phyloP scores from a whole-genome alignment of 352 stramenopile species.

The Pythium vanterpoolii region DNA sequence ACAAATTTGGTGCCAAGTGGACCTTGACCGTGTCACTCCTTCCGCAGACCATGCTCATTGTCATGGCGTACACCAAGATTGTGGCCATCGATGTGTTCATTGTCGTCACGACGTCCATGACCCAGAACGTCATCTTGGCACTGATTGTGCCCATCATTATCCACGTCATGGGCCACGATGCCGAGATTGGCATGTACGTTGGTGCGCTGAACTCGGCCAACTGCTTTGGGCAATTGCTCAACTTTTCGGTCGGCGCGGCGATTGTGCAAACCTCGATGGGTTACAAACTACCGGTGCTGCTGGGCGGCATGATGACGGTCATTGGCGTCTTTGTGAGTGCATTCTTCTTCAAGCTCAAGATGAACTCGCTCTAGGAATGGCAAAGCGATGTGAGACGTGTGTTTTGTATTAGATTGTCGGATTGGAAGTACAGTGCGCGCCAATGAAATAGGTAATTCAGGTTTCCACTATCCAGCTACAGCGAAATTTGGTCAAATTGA shows the following conservation, averaged over 20 bases:
- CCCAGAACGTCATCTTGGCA: slow-evolving; percentile 46
- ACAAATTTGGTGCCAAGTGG: slow-evolving; percentile 33
- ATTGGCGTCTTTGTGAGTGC: neutral
- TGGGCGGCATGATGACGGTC: slow-evolving; percentile 46
- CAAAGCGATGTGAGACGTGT: too few relatives aligned
- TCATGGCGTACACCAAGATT: slow-evolving; percentile 39
- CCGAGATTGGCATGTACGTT: slow-evolving; percentile 57
- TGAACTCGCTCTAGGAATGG: neutral
- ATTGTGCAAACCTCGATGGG: slow-evolving; percentile 58
- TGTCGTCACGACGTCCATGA: slow-evolving; percentile 40
- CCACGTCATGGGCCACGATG: neutral
- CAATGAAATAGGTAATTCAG: too few relatives aligned
- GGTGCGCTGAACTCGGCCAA: slow-evolving; percentile 73
- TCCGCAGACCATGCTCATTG: slow-evolving; percentile 42
- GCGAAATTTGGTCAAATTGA: too few relatives aligned
- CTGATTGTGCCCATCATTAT: slow-evolving; percentile 19
- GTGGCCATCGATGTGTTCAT: slow-evolving; percentile 35
- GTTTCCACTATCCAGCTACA: too few relatives aligned
- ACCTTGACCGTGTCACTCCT: slow-evolving; percentile 26
- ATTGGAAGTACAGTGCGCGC: too few relatives aligned
- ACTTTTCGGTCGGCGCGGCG: slow-evolving; percentile 31
- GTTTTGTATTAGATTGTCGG: too few relatives aligned
- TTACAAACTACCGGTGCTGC: slow-evolving; percentile 55
- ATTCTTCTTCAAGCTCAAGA: slow-evolving; percentile 15
- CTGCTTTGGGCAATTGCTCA: slow-evolving; percentile 59